phyloP scores from a whole-genome alignment of 2,329 filamentous ascomycete genomes.

The Penicillium italicum region DNA sequence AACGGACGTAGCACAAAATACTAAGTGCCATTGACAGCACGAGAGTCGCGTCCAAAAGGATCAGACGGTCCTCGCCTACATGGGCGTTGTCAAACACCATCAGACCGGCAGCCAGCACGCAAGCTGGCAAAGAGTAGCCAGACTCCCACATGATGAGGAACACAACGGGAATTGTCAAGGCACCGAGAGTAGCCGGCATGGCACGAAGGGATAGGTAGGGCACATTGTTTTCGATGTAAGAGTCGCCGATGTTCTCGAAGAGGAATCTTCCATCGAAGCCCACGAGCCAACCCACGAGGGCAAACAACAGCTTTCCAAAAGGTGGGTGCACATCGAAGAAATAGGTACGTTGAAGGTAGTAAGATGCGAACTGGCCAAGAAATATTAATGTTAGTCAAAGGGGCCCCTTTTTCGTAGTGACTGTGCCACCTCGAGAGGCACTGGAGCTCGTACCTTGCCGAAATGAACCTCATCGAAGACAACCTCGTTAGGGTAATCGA shows the following conservation, averaged over 20 bases:
- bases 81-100: conserved; percentile 97
- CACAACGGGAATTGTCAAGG: conserved; percentile 86
- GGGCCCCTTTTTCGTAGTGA: conserved; percentile 2
- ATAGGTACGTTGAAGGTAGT: conserved; percentile 93
- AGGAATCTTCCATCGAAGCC: conserved; percentile 96
- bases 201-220: conserved; percentile 95
- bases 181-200: conserved; percentile 85
- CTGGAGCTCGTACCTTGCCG: conserved; percentile 72
- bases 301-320: conserved; percentile 96
- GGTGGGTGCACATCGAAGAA: conserved; percentile 99
- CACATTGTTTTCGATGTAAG: conserved; percentile 94
- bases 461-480: conserved; percentile 99
- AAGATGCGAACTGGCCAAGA: conserved; percentile 50
- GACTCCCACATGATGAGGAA: conserved; percentile 99
- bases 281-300: conserved; percentile 93
- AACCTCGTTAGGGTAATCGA: conserved; percentile 91
- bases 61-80: conserved; percentile 91
- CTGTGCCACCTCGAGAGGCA: conserved; percentile 2
- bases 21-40: conserved; percentile 96
- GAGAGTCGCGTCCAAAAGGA: conserved; percentile 88
- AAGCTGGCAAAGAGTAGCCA: conserved; percentile 91
- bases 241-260: conserved; percentile 99
- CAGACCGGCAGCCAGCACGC: conserved; percentile 77
- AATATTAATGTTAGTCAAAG: conserved; percentile 15
- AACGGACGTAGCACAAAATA: conserved; percentile 89